Percentiles rank a stretch among this genome's conserved stretches.
Evolutionary conservation across 768 basidiomycete genomes (phyloP).

Genomic region (Pisolithus orientalis): DNA sequence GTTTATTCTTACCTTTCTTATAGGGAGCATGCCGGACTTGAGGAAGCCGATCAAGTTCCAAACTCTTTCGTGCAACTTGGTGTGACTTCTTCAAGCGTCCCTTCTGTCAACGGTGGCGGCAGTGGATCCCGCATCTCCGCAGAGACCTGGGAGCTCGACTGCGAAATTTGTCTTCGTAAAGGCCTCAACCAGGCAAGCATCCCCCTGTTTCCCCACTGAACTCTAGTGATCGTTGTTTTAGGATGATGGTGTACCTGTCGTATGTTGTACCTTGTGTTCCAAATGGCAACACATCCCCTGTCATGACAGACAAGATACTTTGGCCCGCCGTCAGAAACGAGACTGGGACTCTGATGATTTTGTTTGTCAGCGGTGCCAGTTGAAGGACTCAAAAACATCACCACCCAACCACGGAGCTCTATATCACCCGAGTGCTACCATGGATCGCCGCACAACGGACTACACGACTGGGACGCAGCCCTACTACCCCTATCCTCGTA

Average conservation of each 20-base stretch:
- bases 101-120: conserved; percentile 20
- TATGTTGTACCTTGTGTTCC: conserved; percentile 75
- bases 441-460: conserved; percentile 1
- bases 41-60: background rate
- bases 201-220: background rate
- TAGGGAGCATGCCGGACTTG: conserved; percentile 8
- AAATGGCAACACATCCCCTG: conserved; percentile 91
- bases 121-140: conserved; percentile 49
- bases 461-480: conserved; percentile 9
- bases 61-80: background rate
- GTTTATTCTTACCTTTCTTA: conserved; percentile 9
- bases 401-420: conserved; percentile 4
- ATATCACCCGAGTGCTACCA: conserved; percentile 5
- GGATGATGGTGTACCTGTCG: conserved; percentile 77
- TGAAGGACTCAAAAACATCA: conserved; percentile 6
- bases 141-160: conserved; percentile 82
- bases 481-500: conserved; percentile 15
- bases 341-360: conserved; percentile 90
- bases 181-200: conserved; percentile 67
- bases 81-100: background rate
- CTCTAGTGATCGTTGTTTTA: conserved; percentile 23
- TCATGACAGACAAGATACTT: conserved; percentile 66
- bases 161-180: conserved; percentile 72
- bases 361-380: conserved; percentile 55
- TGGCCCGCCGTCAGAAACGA: conserved; percentile 57